Conservation (phyloP, 768 basidiomycete species). For the Fomitopsis serialis region DNA sequence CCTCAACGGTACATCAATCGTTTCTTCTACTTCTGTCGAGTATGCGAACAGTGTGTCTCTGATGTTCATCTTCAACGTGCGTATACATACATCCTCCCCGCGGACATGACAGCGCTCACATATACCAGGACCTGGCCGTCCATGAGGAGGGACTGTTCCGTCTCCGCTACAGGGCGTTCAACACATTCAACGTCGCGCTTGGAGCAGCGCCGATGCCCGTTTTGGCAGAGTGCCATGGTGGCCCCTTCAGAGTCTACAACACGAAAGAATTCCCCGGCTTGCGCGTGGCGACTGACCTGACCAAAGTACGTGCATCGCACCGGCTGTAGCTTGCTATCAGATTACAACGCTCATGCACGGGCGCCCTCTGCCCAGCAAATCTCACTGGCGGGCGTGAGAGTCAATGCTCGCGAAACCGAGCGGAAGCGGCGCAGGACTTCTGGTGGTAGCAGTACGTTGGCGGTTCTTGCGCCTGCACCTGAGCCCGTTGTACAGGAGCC, state of each 20-base stretch:
- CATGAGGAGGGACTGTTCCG: slow-evolving; percentile 62
- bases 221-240: slow-evolving; percentile 62
- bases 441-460: too few species aligned
- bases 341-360: too few species aligned
- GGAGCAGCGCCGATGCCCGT: slow-evolving; percentile 35
- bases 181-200: slow-evolving; percentile 42
- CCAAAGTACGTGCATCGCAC: slow-evolving; percentile 50
- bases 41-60: slow-evolving; percentile 24
- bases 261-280: slow-evolving; percentile 71
- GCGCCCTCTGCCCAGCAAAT: too few species aligned
- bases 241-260: slow-evolving; percentile 58
- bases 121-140: slow-evolving; percentile 60
- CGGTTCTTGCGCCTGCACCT: too few species aligned
- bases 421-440: neutral
- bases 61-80: slow-evolving; percentile 61
- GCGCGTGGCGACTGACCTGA: slow-evolving; percentile 59
- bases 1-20: too few species aligned
- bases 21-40: too few species aligned
- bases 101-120: neutral
- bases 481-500: too few species aligned
- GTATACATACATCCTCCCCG: slow-evolving; percentile 13
- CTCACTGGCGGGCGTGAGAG: neutral
- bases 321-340: too few species aligned
- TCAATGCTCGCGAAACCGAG: neutral
- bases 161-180: slow-evolving; percentile 63